phyloP scores from a whole-genome alignment of 306 rosid species.

The Vigna trinervia region DNA sequence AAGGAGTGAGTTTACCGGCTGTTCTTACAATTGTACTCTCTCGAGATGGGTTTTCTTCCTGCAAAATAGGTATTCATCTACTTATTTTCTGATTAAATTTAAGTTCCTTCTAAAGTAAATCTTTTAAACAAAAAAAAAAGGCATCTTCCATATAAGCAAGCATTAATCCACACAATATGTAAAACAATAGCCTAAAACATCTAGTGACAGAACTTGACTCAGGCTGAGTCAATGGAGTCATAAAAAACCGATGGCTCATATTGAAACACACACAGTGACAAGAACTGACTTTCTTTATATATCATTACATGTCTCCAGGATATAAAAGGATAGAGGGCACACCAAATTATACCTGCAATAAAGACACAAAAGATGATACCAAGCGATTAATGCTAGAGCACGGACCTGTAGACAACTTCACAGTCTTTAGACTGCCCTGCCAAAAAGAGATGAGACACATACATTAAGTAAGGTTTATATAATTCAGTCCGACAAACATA shows the following conservation, averaged over 20 bases:
- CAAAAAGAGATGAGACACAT: slow-evolving; percentile 62
- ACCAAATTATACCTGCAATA: slow-evolving; percentile 71
- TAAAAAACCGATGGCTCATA: neutral
- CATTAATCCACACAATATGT: slow-evolving; percentile 22
- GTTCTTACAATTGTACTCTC: slow-evolving; percentile 94
- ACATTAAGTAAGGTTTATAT: slow-evolving; percentile 36
- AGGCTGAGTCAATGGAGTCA: neutral
- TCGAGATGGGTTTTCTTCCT: slow-evolving; percentile 95
- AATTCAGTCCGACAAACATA: neutral
- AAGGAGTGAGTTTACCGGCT: slow-evolving; percentile 93
- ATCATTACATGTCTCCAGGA: slow-evolving; percentile 5
- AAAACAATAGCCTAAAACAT: neutral
- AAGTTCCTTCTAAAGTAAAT: slow-evolving; percentile 7
- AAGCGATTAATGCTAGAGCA: slow-evolving; percentile 72
- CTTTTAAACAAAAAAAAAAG: neutral
- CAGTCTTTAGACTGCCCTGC: slow-evolving; percentile 93
- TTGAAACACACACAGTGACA: slow-evolving; percentile 7
- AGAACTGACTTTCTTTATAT: neutral
- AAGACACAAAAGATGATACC: slow-evolving; percentile 83
- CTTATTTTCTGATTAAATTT: slow-evolving; percentile 16
- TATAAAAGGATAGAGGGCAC: slow-evolving; percentile 11
- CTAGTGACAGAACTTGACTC: slow-evolving; percentile 17
- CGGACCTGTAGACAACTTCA: slow-evolving; percentile 53
- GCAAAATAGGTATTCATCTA: slow-evolving; percentile 37
- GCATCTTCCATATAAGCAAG: slow-evolving; percentile 22